These are phyloP conservation scores for Hyaloscypha hepaticicola DNA, from an alignment of 495 filamentous ascomycete species.

Conservation along the genomic window DNA sequence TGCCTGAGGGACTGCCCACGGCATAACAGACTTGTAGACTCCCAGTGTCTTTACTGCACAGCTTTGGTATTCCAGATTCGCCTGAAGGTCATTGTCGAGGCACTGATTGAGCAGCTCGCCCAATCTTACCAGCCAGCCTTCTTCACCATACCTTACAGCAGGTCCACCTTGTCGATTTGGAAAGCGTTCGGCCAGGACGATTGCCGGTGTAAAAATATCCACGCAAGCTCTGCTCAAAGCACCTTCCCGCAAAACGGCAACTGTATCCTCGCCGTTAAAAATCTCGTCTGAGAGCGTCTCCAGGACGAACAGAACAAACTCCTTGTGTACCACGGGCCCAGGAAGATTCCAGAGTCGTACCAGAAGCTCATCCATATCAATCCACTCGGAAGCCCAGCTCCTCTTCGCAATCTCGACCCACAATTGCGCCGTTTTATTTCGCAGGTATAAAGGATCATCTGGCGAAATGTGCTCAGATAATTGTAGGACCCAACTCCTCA, in stretches of 20 bases:
- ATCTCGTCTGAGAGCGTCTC: constrained; percentile 95
- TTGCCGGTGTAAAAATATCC: constrained; percentile 83
- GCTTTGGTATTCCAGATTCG: constrained; percentile 60
- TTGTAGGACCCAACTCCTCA: constrained; percentile 72
- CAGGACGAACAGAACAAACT: constrained; percentile 77
- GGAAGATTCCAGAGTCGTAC: constrained; percentile 72
- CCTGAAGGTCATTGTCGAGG: constrained; percentile 59
- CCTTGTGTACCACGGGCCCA: constrained; percentile 67
- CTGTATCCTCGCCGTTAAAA: constrained; percentile 84
- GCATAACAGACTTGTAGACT: constrained; percentile 70
- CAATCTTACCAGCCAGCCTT: constrained; percentile 84
- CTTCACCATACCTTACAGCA: constrained; percentile 67
- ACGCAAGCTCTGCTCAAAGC: constrained; percentile 84
- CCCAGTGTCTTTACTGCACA: constrained; percentile 73
- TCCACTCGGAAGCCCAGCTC: constrained; percentile 87
- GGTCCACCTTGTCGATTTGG: constrained; percentile 61
- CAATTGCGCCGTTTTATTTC: constrained; percentile 92
- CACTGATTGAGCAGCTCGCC: constrained; percentile 73
- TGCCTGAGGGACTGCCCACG: constrained; percentile 83
- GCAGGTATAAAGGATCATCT: constrained; percentile 77
- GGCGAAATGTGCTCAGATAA: constrained; percentile 71
- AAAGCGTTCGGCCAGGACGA: constrained; percentile 70
- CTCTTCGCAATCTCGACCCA: constrained; percentile 95
- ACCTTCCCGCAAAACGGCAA: constrained; percentile 76
- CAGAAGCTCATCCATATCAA: constrained; percentile 86